A percentile compares a stretch with the other conserved stretches of the same genome.
Evolutionary conservation across 1,284 basidiomycete species (phyloP).

Genomic region (Phenoliferia sp.): DNA sequence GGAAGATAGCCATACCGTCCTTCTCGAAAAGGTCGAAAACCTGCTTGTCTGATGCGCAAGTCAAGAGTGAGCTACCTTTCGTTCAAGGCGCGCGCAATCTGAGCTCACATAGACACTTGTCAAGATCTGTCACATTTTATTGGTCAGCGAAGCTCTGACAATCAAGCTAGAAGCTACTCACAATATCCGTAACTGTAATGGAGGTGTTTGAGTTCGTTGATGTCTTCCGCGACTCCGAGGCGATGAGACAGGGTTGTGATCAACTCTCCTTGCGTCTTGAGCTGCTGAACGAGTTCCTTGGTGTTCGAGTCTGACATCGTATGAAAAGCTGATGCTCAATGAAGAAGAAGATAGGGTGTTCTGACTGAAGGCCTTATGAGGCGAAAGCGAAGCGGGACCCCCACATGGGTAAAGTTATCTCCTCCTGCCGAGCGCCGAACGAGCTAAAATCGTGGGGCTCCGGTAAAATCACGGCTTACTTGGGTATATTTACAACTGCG

Average conservation of each 20-base stretch:
- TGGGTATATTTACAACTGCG: not conserved
- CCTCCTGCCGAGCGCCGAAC: too few relatives aligned
- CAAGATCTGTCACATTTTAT: not conserved
- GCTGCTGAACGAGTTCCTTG: too few relatives aligned
- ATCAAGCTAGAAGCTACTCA: not conserved
- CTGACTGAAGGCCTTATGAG: too few relatives aligned
- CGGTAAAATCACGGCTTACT: not conserved
- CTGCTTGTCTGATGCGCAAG: too few relatives aligned
- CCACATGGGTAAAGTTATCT: too few relatives aligned
- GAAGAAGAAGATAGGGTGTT: too few relatives aligned
- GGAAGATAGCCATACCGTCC: not conserved
- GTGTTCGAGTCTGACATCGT: too few relatives aligned
- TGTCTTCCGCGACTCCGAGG: not conserved
- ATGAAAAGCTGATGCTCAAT: too few relatives aligned
- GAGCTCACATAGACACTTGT: not conserved
- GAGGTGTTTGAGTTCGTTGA: not conserved
- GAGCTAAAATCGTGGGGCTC: not conserved
- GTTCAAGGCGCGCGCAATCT: too few relatives aligned
- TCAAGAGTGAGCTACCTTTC: too few relatives aligned
- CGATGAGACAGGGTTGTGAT: not conserved
- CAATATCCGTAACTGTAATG: not conserved
- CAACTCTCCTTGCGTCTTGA: not conserved
- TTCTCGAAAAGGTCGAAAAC: not conserved
- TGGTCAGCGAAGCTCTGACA: not conserved
- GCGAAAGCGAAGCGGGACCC: too few relatives aligned